Percentiles rank a stretch among this genome's conserved stretches.
phyloP scores from a whole-genome alignment of 768 basidiomycete genomes.

The Tricholoma furcatifolium region DNA sequence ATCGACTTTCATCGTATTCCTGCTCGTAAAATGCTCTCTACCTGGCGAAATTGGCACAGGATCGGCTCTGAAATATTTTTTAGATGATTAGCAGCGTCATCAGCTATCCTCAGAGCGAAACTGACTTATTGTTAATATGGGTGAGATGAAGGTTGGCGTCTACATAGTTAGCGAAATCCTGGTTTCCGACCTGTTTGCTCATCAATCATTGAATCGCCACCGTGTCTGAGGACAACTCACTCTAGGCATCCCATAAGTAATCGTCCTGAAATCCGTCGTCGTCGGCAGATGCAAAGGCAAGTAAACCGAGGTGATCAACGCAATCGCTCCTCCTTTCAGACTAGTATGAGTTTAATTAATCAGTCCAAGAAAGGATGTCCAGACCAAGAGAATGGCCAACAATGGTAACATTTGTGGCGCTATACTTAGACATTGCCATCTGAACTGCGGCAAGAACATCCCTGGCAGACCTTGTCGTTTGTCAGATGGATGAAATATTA shows the following conservation, averaged over 20 bases:
- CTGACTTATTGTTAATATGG: conserved; percentile 47
- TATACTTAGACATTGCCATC: conserved; percentile 32
- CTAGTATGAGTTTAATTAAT: conserved; percentile 1
- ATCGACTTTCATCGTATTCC: conserved; percentile 3
- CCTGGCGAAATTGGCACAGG: conserved; percentile 30
- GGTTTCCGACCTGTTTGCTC: conserved; percentile 42
- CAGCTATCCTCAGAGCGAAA: not conserved
- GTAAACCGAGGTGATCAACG: conserved; percentile 25
- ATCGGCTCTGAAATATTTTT: conserved; percentile 22
- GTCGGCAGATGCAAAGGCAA: conserved; percentile 21
- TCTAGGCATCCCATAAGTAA: conserved; percentile 24
- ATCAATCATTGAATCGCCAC: not conserved
- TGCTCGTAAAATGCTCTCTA: conserved; percentile 1
- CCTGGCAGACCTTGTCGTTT: conserved; percentile 32
- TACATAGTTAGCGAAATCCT: conserved; percentile 53
- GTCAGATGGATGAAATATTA: not conserved
- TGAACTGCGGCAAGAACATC: conserved; percentile 44
- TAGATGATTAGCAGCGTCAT: not conserved
- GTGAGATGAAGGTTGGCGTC: conserved; percentile 39
- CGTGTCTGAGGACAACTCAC: conserved; percentile 6
- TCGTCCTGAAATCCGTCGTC: conserved; percentile 17
- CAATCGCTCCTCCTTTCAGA: conserved; percentile 17
- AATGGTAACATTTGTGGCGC: conserved; percentile 36
- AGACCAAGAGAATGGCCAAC: conserved; percentile 42
- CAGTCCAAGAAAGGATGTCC: not conserved